Base-by-base conservation (phyloP, 495 filamentous ascomycete species). In the Aspergillus haitiensis region DNA sequence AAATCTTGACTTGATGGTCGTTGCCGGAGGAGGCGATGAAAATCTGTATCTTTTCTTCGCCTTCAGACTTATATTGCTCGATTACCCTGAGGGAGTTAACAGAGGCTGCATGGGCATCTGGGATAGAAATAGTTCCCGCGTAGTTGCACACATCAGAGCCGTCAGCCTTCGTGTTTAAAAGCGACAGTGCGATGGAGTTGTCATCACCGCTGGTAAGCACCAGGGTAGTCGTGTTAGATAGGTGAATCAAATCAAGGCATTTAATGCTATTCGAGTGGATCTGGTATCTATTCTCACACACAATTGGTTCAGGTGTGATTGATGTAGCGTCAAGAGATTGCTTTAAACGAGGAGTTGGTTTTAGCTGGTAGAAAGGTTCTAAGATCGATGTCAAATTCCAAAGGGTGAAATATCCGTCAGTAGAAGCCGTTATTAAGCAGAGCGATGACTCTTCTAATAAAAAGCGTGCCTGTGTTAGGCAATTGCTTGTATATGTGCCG, bases 131-230 rank as follows among this genome's bases (percentile, higher is more conserved):
- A 10, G 84, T 84, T 45, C 64, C 68, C n/a, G 73, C 61, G 8
- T 39, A 35, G n/a, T 57, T 52, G 18, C 49, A 56, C 12, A 35
- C 33, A 32, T 62, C 63, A 34, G 49, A 36, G 10, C 45, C 44
- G 6, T 52, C 61, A 37, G 62, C 32, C 27, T 52, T 39, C 15
- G 65, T 66, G 45, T 55, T 49, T 45, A 86, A 57, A 32, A 81
- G 73, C 1, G 85, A 81, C 9, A 93, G 64, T 0, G 81, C 82
- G 0, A 96, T 65, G 4, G 88, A 86, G 63, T 92, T 92, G 64
- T 96, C 93, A 62, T 97, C 93, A 6, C 93, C 90, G 13, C 89
- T 91, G 0, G 89, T 88, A n/a, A 87, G 68, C 15, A 93, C 60
- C 8, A 93, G 36, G 33, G 75, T 79, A 3, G 56, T 48, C 0